Base-by-base conservation (phyloP, 148 eudicot genomes). In the Dianthus caryophyllus region DNA sequence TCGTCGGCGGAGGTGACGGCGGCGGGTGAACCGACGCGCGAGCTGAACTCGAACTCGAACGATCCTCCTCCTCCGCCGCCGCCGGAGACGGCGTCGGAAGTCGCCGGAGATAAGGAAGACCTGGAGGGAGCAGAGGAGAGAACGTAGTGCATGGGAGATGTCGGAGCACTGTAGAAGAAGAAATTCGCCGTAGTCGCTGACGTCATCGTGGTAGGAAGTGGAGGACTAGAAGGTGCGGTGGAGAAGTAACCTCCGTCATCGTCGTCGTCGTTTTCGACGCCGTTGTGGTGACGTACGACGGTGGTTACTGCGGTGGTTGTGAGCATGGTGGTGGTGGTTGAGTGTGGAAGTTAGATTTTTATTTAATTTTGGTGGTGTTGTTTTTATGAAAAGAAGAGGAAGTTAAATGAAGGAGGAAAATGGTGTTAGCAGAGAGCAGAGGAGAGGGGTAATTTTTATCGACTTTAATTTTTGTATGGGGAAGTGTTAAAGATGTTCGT, bases 171-270 rank as follows among this genome's bases (percentile, higher is more conserved):
- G 66, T 63, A 63, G 64, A 60, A 60, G 46, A 60, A 60, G 64
- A 60, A 60, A 4, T 25, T 39, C 48, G 61, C 54, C 27, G 75
- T 11, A 5, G 30, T 20, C 16, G 72, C 8, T 82, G 87, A 75
- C 87, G 53, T 24, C 73, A 5, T 2, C 43, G 72, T 6, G 82
- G 87, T 74, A 33, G 38, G 38, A 33, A 33, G 38, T 7, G 87
- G 84, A 29, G 97, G 97, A 66, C 87, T 83, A 0, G 97, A 88
- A 2, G 97, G 97, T 0, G 97, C 97, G 68, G 97, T 86, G 61
- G 97, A 88, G 63, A 86, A 86, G 20, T 76, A 69, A 76, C 90
- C 86, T 59, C 85, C 90, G 29, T 84, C 33, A 66, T 22, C 46
- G 70, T 73, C 54, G 65, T 56, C 67, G 38, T 22, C 46, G 70